Conservation (phyloP, 192 early-diverging fungal species). For the Pilaira anomala region DNA sequence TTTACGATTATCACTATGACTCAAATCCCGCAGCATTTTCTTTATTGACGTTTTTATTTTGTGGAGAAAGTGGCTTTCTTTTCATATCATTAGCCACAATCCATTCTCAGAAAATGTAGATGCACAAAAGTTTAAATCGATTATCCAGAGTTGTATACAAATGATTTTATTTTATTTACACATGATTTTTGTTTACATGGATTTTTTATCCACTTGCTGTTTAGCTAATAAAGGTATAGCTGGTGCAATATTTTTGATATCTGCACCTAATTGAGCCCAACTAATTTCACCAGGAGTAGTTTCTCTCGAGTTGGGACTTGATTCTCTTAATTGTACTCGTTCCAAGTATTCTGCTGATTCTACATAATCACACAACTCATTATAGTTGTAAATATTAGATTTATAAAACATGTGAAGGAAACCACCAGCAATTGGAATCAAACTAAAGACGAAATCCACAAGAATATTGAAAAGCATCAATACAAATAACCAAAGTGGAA, state of each 20-base stretch:
- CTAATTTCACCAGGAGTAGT: not conserved
- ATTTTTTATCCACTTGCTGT: too few relatives aligned
- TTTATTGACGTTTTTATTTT: too few relatives aligned
- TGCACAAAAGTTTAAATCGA: too few relatives aligned
- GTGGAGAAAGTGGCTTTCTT: too few relatives aligned
- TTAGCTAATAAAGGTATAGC: too few relatives aligned
- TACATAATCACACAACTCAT: constrained; percentile 20
- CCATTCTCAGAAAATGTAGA: too few relatives aligned
- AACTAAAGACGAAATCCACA: constrained; percentile 18
- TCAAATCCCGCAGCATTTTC: too few relatives aligned
- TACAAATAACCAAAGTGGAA: constrained; percentile 24
- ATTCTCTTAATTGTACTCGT: not conserved
- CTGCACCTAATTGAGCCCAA: not conserved
- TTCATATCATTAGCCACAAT: too few relatives aligned
- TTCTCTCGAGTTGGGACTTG: not conserved
- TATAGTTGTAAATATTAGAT: constrained; percentile 28
- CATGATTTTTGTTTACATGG: too few relatives aligned
- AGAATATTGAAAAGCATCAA: constrained; percentile 22
- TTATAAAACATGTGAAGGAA: constrained; percentile 29
- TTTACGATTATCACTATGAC: too few relatives aligned
- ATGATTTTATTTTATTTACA: too few relatives aligned
- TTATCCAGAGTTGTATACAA: too few relatives aligned
- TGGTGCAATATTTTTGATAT: not conserved
- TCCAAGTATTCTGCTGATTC: not conserved
- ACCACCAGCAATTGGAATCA: constrained; percentile 22